Evolutionary conservation across 495 filamentous ascomycete species (phyloP), one percentile per base, ranked within the genome.

Genomic region (Apodospora peruviana): DNA sequence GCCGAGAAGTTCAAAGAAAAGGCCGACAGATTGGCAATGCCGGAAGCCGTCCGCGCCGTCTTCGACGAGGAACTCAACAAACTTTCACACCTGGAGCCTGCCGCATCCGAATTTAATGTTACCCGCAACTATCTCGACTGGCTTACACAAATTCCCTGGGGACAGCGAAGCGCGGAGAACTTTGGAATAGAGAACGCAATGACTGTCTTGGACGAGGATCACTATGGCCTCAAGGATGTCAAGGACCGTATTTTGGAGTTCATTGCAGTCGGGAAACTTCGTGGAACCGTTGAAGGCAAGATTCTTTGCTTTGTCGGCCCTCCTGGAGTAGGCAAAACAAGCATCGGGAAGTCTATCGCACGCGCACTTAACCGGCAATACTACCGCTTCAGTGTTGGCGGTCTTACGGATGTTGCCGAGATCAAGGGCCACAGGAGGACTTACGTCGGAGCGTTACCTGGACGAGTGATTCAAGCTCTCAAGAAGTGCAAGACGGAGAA

Each of bases 401-500:
- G 94, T 49, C 76, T 99, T 48, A 90, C 90, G 11, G 94, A 99
- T 70, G 94, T 97, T 55, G 93, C 94, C n/a, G 94, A 99, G 66
- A 96, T 99, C 69, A 99, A 99, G 75, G 94, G 94, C 38, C 94
- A 99, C 62, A 78, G 94, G 51, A 76, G 94, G 55, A 99, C 94
- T 10, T 99, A 99, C 60, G 91, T 99, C 45, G 94, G 94, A 48
- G 94, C 94, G 37, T 72, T 99, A 37, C 94, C 94, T 21, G 94
- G 94, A 20, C 85, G 94, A 42, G 94, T 97, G 64, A 97, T 97
- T 52, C 94, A 97, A 69, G 94, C 94, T 19, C 73, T 99, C 48
- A 99, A 99, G 81, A 97, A 97, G 66, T 96, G 93, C 67, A 90
- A 97, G 65, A 97, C 94, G 0, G 94, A 97, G 64, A 99, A 99